A percentile compares a stretch with the other conserved stretches of the same genome.
Evolutionary conservation across 345 rosid genomes (phyloP).

Genomic region (Salix purpurea): DNA sequence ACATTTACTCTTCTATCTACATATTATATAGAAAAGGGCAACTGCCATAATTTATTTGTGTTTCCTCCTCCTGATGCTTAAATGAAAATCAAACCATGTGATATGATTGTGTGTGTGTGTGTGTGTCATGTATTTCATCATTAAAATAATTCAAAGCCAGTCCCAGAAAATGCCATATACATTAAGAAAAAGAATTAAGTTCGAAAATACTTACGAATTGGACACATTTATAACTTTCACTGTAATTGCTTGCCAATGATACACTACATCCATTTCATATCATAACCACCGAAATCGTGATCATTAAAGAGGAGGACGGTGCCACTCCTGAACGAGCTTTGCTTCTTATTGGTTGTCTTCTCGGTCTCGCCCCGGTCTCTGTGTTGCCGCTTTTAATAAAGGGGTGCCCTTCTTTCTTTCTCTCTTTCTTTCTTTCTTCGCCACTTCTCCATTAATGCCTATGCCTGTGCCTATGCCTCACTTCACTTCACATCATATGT

Average conservation of each 20-base stretch:
- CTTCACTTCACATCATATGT: too few relatives aligned
- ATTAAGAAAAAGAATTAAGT: too few relatives aligned
- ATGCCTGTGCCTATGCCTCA: neutral
- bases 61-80: neutral
- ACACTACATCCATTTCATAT: constrained; percentile 17
- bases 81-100: too few relatives aligned
- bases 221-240: too few relatives aligned
- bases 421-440: neutral
- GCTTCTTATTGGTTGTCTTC: constrained; percentile 82
- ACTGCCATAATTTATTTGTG: neutral
- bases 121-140: too few relatives aligned
- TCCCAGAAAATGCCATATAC: too few relatives aligned
- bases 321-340: constrained; percentile 98
- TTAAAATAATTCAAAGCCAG: too few relatives aligned
- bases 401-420: constrained; percentile 44
- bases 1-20: constrained; percentile 18
- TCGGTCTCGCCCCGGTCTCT: constrained; percentile 88
- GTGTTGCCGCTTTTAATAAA: constrained; percentile 82
- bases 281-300: neutral
- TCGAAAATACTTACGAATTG: too few relatives aligned
- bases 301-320: neutral
- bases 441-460: neutral
- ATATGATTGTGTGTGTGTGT: too few relatives aligned
- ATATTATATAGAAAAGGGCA: constrained; percentile 5
- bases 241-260: too few relatives aligned